These are phyloP conservation scores for Beta corolliflora DNA, from an alignment of 179 eudicot species.

Conservation along the genomic window DNA sequence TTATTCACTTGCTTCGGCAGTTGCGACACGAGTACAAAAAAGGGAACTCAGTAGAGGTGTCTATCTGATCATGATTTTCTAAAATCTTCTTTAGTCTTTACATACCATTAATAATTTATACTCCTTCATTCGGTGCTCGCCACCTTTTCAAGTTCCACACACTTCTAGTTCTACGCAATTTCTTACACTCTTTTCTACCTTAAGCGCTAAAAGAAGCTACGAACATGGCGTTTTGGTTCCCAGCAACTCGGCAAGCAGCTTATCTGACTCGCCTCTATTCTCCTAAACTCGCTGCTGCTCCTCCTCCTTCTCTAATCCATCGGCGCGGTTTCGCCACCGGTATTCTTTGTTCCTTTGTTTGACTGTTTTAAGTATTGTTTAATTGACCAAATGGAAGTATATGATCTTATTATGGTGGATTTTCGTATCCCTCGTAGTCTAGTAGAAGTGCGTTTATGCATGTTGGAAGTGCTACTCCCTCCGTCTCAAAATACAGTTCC, in stretches of 20 bases:
- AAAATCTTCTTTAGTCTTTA: neutral
- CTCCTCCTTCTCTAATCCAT: constrained; percentile 32
- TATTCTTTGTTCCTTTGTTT: neutral
- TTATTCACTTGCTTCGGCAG: too few relatives aligned
- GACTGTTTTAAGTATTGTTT: neutral
- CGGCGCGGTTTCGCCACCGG: constrained; percentile 52
- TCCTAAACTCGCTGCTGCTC: constrained; percentile 22
- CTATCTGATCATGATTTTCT: neutral
- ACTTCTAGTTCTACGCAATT: neutral
- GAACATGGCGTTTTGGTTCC: constrained; percentile 39
- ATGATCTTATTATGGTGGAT: too few relatives aligned
- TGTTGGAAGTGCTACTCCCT: too few relatives aligned
- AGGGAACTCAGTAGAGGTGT: neutral
- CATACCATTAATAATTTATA: too few relatives aligned
- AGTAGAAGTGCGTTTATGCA: too few relatives aligned
- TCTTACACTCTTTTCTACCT: neutral
- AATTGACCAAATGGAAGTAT: neutral
- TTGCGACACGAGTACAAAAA: neutral
- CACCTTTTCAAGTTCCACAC: neutral
- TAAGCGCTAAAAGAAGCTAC: constrained; percentile 5
- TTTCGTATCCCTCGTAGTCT: too few relatives aligned
- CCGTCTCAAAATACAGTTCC: too few relatives aligned
- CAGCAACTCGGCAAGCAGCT: constrained; percentile 42
- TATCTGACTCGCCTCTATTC: constrained; percentile 34
- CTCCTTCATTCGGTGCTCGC: constrained; percentile 5